Percentiles rank a stretch among this genome's conserved stretches.
Conservation (phyloP, 768 basidiomycete species). For the Amyloporia xantha region DNA sequence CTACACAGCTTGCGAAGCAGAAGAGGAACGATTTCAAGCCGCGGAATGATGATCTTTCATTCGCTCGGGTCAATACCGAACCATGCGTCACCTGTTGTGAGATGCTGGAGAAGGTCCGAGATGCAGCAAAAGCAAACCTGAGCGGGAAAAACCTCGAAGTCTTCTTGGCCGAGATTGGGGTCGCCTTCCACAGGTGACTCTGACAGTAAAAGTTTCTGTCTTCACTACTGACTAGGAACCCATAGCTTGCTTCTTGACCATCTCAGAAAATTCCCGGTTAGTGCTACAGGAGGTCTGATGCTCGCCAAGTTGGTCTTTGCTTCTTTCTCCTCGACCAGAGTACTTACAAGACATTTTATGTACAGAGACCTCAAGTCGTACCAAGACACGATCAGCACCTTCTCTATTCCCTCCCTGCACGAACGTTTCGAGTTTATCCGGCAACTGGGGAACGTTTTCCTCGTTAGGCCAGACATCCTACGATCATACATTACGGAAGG, state of each 20-base stretch:
- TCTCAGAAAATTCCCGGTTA: slow-evolving; percentile 92
- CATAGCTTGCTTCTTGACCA: slow-evolving; percentile 86
- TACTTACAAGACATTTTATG: neutral
- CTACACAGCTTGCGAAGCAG: slow-evolving; percentile 76
- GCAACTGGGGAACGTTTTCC: slow-evolving; percentile 94
- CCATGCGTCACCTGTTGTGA: slow-evolving; percentile 87
- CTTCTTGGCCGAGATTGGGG: slow-evolving; percentile 90
- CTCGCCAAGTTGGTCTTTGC: slow-evolving; percentile 77
- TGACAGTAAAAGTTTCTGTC: neutral
- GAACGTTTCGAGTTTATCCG: slow-evolving; percentile 98
- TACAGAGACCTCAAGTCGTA: slow-evolving; percentile 91
- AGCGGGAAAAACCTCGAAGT: slow-evolving; percentile 91
- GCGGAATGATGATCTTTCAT: slow-evolving; percentile 90
- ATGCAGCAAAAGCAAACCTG: slow-evolving; percentile 65
- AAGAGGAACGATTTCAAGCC: slow-evolving; percentile 97
- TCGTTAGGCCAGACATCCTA: slow-evolving; percentile 91
- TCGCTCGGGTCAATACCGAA: slow-evolving; percentile 91
- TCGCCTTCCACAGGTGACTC: slow-evolving; percentile 82
- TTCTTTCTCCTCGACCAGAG: slow-evolving; percentile 1
- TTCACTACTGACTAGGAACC: neutral
- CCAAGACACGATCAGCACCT: slow-evolving; percentile 83
- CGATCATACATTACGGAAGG: slow-evolving; percentile 94
- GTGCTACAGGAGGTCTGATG: slow-evolving; percentile 94
- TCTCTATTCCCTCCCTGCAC: slow-evolving; percentile 73
- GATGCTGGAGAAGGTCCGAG: slow-evolving; percentile 72